Evolutionary conservation across 129 eudicot species (phyloP), one percentile per base, ranked within the genome.

Genomic region (Erigeron canadensis): DNA sequence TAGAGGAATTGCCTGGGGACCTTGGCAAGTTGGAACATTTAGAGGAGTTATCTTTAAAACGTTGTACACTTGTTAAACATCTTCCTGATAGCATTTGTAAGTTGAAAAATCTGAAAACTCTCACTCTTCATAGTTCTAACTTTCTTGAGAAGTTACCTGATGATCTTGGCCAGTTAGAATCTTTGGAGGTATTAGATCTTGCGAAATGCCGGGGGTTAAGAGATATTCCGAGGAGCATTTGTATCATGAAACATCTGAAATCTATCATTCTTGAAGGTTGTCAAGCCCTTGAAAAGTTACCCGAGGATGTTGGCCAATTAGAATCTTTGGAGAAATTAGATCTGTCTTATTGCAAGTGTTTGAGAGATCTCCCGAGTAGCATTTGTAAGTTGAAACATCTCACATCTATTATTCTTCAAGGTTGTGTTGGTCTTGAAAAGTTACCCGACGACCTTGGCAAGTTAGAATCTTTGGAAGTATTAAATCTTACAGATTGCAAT

Each of bases 91-190:
- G 59, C 63, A 38, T 79, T 58, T 59, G 70, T 17, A 56, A 10
- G 53, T 76, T 67, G 40, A 43, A 37, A 22, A 44, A 28, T 28
- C 5, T 76, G 57, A 66, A 41, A 58, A 55, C 51, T 42, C 69
- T 67, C 21, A 23, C 42, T 8, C 40, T 75, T 10, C 13, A 45
- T 19, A 0, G 1, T 22, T 76, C 74, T 62, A 0, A 13, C 1
- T n/a, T 5, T 23, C 80, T 75, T 57, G 61, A 44, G 67, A 67
- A 43, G 23, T 76, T 76, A 51, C 81, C 75, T 2, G 23, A 48
- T 7, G 47, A 45, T 72, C 10, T 77, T 57, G 75, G 70, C 38
- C n/a, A 4, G 1, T 63, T 77, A 38, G 50, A 60, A 60, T 57
- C 70, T 5, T 48, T 77, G 15, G 42, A 67, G 41, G 39, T 58